Conservation (phyloP, 352 stramenopile genomes). For the Blastocystis sp. region DNA sequence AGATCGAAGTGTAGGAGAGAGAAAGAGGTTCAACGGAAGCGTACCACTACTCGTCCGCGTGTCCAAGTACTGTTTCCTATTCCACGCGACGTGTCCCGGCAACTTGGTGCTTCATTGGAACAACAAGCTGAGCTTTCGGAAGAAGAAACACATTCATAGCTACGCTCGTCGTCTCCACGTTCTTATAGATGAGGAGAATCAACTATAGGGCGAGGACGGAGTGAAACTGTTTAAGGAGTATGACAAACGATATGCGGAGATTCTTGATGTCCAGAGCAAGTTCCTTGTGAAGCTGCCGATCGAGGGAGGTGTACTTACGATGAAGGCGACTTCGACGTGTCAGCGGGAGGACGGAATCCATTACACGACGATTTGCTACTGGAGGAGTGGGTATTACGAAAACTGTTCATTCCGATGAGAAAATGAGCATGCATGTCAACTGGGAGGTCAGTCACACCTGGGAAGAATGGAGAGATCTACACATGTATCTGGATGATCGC, state of each 20-base stretch:
- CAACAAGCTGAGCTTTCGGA: slow-evolving; percentile 38
- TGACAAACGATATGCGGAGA: neutral
- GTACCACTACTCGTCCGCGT: neutral
- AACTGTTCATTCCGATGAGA: neutral
- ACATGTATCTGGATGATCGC: neutral
- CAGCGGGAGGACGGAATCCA: slow-evolving; percentile 5
- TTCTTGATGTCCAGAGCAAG: slow-evolving; percentile 2
- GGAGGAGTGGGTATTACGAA: neutral
- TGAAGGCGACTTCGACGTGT: neutral
- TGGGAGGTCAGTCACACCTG: slow-evolving; percentile 10
- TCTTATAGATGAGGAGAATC: neutral
- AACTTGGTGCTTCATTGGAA: slow-evolving; percentile 2
- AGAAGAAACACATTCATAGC: neutral
- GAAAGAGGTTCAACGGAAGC: neutral
- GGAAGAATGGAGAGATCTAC: slow-evolving; percentile 17
- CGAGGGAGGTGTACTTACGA: neutral
- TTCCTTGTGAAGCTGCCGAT: slow-evolving; percentile 4
- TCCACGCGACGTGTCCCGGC: neutral
- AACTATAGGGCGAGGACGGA: neutral
- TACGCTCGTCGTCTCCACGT: slow-evolving; percentile 8
- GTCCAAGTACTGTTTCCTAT: slow-evolving; percentile 18
- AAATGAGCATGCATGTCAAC: neutral
- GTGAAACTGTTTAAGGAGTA: neutral
- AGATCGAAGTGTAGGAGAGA: neutral
- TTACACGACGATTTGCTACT: slow-evolving; percentile 5